Evolutionary conservation across 148 eudicot species (phyloP), one percentile per base, ranked within the genome.

Genomic region (Camellia granthamiana): DNA sequence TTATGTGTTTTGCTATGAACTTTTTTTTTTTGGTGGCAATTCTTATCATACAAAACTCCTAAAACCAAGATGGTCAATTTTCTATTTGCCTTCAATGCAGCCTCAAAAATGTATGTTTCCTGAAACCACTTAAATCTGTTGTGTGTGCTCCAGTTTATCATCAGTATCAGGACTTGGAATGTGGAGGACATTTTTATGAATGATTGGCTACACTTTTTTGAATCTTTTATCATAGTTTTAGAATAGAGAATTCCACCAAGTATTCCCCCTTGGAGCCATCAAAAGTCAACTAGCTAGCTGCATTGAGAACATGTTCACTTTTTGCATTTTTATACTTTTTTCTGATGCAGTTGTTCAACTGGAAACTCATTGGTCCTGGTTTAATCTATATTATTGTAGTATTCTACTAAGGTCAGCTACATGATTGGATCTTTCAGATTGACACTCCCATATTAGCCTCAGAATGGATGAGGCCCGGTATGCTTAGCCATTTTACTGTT

Each of bases 401-500:
- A 62, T 61, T 61, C 6, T 54, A 51, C 77, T 54, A 62, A 77
- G 42, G 46, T 42, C 51, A 54, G 55, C 68, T 68, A 60, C 74
- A 10, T 83, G 58, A 67, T 19, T 74, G 82, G 64, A 79, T 52
- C 38, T 76, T 88, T 68, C 90, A 97, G 99, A 92, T 97, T 85
- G 99, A 97, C 80, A 85, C 86, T 61, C 99, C 99, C 30, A 92
- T 92, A 92, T 72, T 88, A 81, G 81, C 89, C 61, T 88, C 97
- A 10, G 99, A 94, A 78, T 97, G 98, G 98, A 92, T 88, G 68
- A 87, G 86, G 77, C 92, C 89, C 42, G 93, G 91, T 66, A 86
- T 91, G 84, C 97, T 97, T 71, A 90, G 91, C 83, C 97, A 91
- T 88, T 92, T 94, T 87, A 90, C 97, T 77, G 95, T 91, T 82